Conservation (phyloP, 192 early-diverging fungal genomes). For the Phycomyces blakesleeanus region DNA sequence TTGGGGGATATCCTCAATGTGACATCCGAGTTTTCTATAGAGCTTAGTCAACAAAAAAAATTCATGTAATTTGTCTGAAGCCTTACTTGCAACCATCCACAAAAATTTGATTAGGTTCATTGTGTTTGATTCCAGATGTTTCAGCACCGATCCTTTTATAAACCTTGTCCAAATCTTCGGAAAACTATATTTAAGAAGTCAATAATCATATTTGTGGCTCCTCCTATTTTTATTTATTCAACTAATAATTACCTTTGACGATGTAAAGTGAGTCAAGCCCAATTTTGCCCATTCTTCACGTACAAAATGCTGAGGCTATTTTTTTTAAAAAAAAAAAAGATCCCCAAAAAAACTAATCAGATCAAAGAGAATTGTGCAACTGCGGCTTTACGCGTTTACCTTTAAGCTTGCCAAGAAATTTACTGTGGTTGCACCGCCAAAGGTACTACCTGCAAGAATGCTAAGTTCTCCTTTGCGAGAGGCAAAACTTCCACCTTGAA, state of each 20-base stretch:
- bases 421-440: slow-evolving; percentile 70
- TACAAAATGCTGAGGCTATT: slow-evolving; percentile 54
- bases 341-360: neutral
- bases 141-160: slow-evolving; percentile 54
- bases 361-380: neutral
- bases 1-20: slow-evolving; percentile 57
- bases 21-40: slow-evolving; percentile 52
- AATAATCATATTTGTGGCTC: neutral
- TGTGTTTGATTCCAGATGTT: slow-evolving; percentile 54
- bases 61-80: neutral
- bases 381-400: slow-evolving; percentile 31
- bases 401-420: slow-evolving; percentile 44
- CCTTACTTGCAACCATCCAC: slow-evolving; percentile 62
- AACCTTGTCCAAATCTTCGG: slow-evolving; percentile 52
- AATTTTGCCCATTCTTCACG: slow-evolving; percentile 71
- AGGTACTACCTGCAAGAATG: slow-evolving; percentile 54
- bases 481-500: slow-evolving; percentile 39
- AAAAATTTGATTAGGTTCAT: slow-evolving; percentile 57
- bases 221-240: neutral
- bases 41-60: neutral
- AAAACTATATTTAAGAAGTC: slow-evolving; percentile 21
- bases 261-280: slow-evolving; percentile 58
- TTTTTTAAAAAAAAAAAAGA: too few species aligned
- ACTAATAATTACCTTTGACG: slow-evolving; percentile 32
- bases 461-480: slow-evolving; percentile 48